Evolutionary conservation across 2,329 filamentous ascomycete genomes (phyloP).

Genomic region (Penicillium sp.): DNA sequence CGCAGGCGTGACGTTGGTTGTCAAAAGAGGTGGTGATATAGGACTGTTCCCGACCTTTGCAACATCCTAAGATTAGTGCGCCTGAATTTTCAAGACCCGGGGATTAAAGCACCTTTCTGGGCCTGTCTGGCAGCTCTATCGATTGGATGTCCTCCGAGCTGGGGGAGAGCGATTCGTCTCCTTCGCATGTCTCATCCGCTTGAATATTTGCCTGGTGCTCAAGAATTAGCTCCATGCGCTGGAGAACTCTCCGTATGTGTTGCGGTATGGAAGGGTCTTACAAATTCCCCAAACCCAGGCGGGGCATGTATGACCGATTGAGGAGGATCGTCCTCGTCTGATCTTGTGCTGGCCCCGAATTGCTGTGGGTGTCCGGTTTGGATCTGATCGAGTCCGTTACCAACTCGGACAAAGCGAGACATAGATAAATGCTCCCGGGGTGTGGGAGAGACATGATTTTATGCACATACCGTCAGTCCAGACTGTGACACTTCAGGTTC

Average conservation of each 20-base stretch:
- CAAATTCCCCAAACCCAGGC: conserved; percentile 77
- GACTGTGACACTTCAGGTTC: conserved; percentile 10
- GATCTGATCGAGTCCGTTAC: conserved; percentile 25
- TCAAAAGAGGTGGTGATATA: conserved; percentile 68
- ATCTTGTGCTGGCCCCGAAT: conserved; percentile 33
- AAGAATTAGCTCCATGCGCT: not conserved
- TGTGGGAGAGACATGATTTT: not conserved
- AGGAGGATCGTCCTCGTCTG: conserved; percentile 67
- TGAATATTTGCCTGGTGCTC: conserved; percentile 1
- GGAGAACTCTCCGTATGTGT: not conserved
- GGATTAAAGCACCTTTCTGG: conserved; percentile 16
- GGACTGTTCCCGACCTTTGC: conserved; percentile 36
- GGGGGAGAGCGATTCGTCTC: conserved; percentile 11
- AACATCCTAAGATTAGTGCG: not conserved
- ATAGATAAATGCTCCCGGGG: not conserved
- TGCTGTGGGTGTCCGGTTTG: conserved; percentile 25
- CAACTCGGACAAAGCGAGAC: not conserved
- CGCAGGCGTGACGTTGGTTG: conserved; percentile 68
- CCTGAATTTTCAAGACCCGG: not conserved
- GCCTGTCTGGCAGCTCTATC: conserved; percentile 3
- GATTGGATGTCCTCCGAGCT: conserved; percentile 5
- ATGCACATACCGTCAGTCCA: conserved; percentile 27
- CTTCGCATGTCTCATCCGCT: conserved; percentile 9
- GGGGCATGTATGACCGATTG: conserved; percentile 91
- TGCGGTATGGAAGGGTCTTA: conserved; percentile 42